A percentile compares a stretch with the other conserved stretches of the same genome.
phyloP scores from a whole-genome alignment of 1,284 basidiomycete genomes.

The Agaricales sp. region DNA sequence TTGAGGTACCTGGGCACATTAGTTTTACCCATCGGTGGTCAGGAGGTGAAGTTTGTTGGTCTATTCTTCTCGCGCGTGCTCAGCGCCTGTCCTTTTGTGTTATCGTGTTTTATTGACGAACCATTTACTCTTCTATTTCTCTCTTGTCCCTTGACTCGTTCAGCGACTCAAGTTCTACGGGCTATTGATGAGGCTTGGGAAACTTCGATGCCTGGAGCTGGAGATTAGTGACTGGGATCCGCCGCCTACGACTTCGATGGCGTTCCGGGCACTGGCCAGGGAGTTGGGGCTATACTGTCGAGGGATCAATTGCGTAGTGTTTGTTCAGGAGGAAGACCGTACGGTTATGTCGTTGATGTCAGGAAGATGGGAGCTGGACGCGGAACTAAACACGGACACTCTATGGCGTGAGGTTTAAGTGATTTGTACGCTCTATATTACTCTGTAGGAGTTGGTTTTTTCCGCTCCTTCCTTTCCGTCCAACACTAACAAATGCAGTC shows the following conservation, averaged over 20 bases:
- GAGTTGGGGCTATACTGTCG: slow-evolving; percentile 52
- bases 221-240: slow-evolving; percentile 58
- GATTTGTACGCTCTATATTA: too few species aligned
- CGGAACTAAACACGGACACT: slow-evolving; percentile 30
- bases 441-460: too few species aligned
- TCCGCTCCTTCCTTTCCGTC: too few species aligned
- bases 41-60: slow-evolving; percentile 26
- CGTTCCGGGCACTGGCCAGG: slow-evolving; percentile 42
- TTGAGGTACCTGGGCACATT: slow-evolving; percentile 53
- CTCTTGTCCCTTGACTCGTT: slow-evolving; percentile 5
- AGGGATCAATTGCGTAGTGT: slow-evolving; percentile 37
- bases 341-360: not conserved
- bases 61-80: slow-evolving; percentile 9
- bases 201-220: slow-evolving; percentile 44
- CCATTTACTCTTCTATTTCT: slow-evolving; percentile 4
- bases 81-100: not conserved
- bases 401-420: slow-evolving; percentile 46
- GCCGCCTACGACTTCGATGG: slow-evolving; percentile 35
- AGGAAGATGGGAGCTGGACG: slow-evolving; percentile 25
- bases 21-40: slow-evolving; percentile 41
- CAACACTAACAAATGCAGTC: too few species aligned
- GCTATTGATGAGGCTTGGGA: slow-evolving; percentile 38
- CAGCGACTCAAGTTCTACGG: slow-evolving; percentile 54
- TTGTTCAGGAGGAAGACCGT: slow-evolving; percentile 38
- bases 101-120: not conserved